Conservation (phyloP, 2,329 filamentous ascomycete species). For the Pseudocercospora musae region DNA sequence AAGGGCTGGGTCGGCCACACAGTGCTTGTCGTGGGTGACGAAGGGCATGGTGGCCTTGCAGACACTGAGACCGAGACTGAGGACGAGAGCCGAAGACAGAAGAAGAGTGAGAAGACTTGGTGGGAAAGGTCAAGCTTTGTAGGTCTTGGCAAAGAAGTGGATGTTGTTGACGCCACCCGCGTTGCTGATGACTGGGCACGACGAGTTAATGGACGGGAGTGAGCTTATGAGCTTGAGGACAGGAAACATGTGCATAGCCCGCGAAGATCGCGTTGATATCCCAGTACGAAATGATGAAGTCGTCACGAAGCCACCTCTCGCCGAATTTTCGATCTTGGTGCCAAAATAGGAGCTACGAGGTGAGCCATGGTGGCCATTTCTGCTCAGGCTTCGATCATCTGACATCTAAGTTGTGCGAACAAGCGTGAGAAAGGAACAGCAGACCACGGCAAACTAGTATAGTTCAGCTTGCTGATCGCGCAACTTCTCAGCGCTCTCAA, state of each 20-base stretch:
- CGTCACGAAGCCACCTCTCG: neutral
- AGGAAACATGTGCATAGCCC: neutral
- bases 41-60: conserved; percentile 74
- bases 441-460: no score
- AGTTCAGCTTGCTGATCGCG: no score
- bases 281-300: conserved; percentile 2
- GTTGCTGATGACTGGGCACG: conserved; percentile 85
- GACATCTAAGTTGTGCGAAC: neutral
- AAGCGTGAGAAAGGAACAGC: neutral
- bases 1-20: conserved; percentile 61
- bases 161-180: conserved; percentile 78
- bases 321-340: neutral
- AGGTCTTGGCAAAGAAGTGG: conserved; percentile 79
- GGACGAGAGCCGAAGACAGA: conserved; percentile 50
- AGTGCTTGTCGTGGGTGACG: conserved; percentile 62
- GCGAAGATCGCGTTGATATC: neutral
- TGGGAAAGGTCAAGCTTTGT: conserved; percentile 79
- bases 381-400: neutral
- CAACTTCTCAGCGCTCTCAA: no score
- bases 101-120: conserved; percentile 58
- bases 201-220: conserved; percentile 63
- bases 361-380: no score
- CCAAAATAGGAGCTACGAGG: neutral
- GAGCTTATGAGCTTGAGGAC: neutral
- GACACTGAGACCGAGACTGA: conserved; percentile 71